Evolutionary conservation across 805 yeast genomes (phyloP), one percentile per base, ranked within the genome.

Genomic region (Debaryomyces prosopidis): DNA sequence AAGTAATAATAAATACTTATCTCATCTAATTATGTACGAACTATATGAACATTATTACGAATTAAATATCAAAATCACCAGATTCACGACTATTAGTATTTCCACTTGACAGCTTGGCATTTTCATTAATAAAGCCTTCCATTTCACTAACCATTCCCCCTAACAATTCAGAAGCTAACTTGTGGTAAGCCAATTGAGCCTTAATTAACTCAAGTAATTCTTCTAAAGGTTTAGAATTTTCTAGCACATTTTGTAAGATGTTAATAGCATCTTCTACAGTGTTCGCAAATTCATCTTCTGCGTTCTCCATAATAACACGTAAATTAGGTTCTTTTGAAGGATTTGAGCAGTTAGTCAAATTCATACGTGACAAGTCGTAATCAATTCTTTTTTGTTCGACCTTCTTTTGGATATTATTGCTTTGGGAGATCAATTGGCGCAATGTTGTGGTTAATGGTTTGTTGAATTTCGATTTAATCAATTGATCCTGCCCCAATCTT

Each of bases 281-380:
- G 54, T 87, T 88, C 39, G 94, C 96, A 64, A 89, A 89, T 59
- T 86, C 91, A 59, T 89, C 96, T 69, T 89, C 96, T 42, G 89
- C 82, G 49, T 84, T 80, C 66, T 89, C 96, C 78, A 89, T 84
- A 51, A 82, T 79, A 40, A 84, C 86, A 57, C 91, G 76, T 48
- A 85, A 77, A 40, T 82, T 82, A 14, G 91, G 89, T 60, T 85
- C 85, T 66, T 82, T 82, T 30, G 67, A 55, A 4, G 77, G 73
- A 49, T 71, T 70, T 7, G 71, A 51, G 55, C 76, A 69, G 46
- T 56, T 62, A 35, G 73, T 59, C 52, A 73, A 66, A 42, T 61
- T 66, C 30, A 63, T 53, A 69, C 94, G 79, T 42, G 92, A 87
- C 52, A 89, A 82, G 63, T 89, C 96, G 52, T 89, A 86, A 55